These are phyloP conservation scores for Yarrowia galli DNA, from an alignment of 1,139 yeast genomes.

Conservation along the genomic window DNA sequence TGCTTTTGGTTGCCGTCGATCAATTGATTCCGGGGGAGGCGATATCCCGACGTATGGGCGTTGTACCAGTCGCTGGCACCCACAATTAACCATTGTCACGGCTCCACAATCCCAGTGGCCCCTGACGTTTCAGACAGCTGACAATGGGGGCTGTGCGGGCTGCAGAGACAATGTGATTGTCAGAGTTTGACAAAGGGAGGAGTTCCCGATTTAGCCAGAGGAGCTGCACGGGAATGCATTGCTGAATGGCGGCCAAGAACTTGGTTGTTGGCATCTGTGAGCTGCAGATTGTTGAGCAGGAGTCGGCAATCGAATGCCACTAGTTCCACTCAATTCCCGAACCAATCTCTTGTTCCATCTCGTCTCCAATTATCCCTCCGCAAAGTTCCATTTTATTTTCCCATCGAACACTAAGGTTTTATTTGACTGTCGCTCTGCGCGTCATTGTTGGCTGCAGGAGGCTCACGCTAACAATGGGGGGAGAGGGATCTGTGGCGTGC, in stretches of 20 bases:
- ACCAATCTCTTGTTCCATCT: too few species aligned
- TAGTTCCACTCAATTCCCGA: too few species aligned
- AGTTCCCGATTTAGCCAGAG: not conserved
- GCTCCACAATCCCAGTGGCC: conserved; percentile 3
- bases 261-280: too few species aligned
- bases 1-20: too few species aligned
- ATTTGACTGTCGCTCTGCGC: too few species aligned
- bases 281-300: too few species aligned
- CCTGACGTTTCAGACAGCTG: conserved; percentile 14
- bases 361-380: not conserved
- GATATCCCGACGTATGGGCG: too few species aligned
- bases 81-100: too few species aligned
- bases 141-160: conserved; percentile 20
- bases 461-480: not conserved
- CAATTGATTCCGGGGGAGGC: too few species aligned
- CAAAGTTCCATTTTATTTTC: not conserved
- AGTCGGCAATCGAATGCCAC: too few species aligned
- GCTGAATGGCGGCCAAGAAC: too few species aligned
- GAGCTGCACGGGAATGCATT: conserved; percentile 7
- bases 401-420: not conserved
- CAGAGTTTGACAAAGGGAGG: conserved; percentile 15
- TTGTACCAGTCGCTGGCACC: too few species aligned
- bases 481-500: conserved; percentile 4
- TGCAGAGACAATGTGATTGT: conserved; percentile 29
- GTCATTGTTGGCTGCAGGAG: conserved; percentile 18